Percentiles rank a stretch among this genome's conserved stretches.
These are phyloP conservation scores for Echinochloa phyllopogon DNA, from an alignment of 176 grass and related monocot species.

Conservation along the genomic window DNA sequence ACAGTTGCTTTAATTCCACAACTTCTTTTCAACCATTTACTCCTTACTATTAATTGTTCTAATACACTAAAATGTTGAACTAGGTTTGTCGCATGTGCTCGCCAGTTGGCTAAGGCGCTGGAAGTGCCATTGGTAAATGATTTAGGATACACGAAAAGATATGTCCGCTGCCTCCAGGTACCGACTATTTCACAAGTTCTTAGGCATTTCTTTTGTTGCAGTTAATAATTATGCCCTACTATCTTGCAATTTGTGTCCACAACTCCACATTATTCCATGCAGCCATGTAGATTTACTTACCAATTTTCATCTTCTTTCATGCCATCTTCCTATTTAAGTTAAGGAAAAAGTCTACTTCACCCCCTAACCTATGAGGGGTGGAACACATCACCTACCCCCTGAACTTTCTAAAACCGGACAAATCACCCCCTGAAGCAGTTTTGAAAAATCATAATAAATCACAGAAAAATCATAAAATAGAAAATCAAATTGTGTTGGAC, in stretches of 20 bases:
- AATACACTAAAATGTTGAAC: slow-evolving; percentile 34
- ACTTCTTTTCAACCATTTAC: background rate
- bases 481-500: too few relatives aligned
- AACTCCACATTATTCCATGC: background rate
- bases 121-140: slow-evolving; percentile 99
- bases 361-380: too few relatives aligned
- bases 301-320: background rate
- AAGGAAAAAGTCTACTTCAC: too few relatives aligned
- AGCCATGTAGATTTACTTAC: background rate
- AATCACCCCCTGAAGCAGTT: too few relatives aligned
- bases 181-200: background rate
- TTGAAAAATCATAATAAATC: too few relatives aligned
- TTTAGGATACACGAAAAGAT: slow-evolving; percentile 99
- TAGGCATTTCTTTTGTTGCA: background rate
- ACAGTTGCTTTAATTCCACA: background rate
- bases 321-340: background rate
- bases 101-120: slow-evolving; percentile 84
- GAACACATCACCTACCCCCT: too few relatives aligned
- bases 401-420: too few relatives aligned
- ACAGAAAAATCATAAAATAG: too few relatives aligned
- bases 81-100: slow-evolving; percentile 92
- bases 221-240: background rate
- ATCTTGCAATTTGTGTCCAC: slow-evolving; percentile 11
- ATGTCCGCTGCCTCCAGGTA: slow-evolving; percentile 96
- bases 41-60: slow-evolving; percentile 8